phyloP scores from a whole-genome alignment of 2,329 filamentous ascomycete species.

The Trichoderma guizhouense region DNA sequence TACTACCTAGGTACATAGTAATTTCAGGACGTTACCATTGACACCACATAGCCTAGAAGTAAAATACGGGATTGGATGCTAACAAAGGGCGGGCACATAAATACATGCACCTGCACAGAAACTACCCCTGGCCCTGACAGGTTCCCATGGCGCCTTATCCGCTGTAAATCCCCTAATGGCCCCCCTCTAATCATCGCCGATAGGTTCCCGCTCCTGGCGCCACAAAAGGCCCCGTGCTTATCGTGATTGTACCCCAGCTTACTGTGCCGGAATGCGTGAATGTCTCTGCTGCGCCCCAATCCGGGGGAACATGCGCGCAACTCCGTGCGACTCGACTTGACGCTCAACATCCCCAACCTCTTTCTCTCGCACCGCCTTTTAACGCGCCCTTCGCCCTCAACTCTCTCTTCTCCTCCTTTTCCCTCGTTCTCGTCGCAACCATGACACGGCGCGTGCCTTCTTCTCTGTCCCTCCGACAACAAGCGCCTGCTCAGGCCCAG shows the following conservation, averaged over 20 bases:
- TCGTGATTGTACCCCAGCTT: neutral
- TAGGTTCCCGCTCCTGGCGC: neutral
- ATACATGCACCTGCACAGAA: no score
- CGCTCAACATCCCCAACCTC: neutral
- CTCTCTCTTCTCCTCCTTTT: neutral
- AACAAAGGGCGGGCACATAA: no score
- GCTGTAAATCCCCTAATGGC: neutral
- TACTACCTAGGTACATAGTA: no score
- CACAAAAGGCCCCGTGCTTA: neutral
- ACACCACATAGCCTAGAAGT: no score
- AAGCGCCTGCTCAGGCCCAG: conserved; percentile 23
- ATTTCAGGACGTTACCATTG: no score
- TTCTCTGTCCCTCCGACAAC: conserved; percentile 44
- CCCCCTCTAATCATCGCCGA: neutral
- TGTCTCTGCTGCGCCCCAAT: neutral
- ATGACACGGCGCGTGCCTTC: conserved; percentile 49
- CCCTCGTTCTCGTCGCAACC: conserved; percentile 8
- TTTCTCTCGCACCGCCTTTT: conserved; percentile 3
- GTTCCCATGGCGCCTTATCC: neutral
- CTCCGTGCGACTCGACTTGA: neutral
- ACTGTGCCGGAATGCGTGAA: neutral
- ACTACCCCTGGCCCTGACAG: no score
- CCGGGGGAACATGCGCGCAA: neutral
- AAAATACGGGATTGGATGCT: no score
- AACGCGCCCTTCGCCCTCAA: neutral